A percentile compares a stretch with the other conserved stretches of the same genome.
phyloP scores from a whole-genome alignment of 129 eudicot genomes.

The Pulicaria dysenterica region DNA sequence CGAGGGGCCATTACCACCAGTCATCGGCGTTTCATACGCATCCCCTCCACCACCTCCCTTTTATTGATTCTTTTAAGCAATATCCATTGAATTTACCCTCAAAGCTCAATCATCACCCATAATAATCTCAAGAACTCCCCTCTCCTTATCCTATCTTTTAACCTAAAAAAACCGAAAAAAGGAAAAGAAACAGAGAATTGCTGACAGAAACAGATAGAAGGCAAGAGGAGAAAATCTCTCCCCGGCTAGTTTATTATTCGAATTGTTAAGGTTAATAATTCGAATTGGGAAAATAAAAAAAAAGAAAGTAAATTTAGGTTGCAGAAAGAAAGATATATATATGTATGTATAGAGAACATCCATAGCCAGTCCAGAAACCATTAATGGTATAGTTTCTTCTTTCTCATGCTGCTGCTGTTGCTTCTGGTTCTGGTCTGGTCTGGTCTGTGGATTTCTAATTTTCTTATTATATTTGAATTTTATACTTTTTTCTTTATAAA shows the following conservation, averaged over 20 bases:
- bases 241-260: constrained; percentile 33
- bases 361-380: constrained; percentile 34
- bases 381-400: constrained; percentile 20
- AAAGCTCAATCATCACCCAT: neutral
- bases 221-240: constrained; percentile 41
- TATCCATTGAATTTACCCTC: too few relatives aligned
- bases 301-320: constrained; percentile 31
- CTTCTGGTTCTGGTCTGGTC: constrained; percentile 26
- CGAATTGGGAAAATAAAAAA: constrained; percentile 29
- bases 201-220: constrained; percentile 26
- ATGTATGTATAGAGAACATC: constrained; percentile 55
- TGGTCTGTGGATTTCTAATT: constrained; percentile 46
- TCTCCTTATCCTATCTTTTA: too few relatives aligned
- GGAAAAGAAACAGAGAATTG: constrained; percentile 22
- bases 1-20: constrained; percentile 77
- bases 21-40: constrained; percentile 65
- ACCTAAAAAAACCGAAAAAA: too few relatives aligned
- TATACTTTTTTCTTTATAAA: constrained; percentile 32
- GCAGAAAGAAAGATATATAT: too few relatives aligned
- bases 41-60: constrained; percentile 91
- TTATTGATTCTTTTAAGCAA: constrained; percentile 57
- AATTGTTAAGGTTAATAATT: constrained; percentile 40
- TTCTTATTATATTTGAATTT: constrained; percentile 33
- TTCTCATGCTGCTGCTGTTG: neutral
- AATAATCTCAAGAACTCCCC: neutral